These are phyloP conservation scores for Metschnikowia dekortorum DNA, from an alignment of 805 yeast genomes.

Conservation along the genomic window DNA sequence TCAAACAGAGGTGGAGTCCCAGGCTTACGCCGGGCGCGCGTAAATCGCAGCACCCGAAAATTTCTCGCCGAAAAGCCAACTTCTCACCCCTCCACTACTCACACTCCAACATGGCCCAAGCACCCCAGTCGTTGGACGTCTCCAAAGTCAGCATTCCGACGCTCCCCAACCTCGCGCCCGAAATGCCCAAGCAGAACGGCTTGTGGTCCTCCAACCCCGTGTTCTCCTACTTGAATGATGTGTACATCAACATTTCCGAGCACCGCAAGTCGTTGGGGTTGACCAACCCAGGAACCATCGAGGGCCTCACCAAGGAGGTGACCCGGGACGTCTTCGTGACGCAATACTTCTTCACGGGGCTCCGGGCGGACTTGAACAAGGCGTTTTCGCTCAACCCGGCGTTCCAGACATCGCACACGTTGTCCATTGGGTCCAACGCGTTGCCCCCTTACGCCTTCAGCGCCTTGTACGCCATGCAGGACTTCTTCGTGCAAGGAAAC, in stretches of 20 bases:
- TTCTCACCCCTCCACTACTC: neutral
- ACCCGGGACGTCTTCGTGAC: slow-evolving; percentile 86
- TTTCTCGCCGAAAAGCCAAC: neutral
- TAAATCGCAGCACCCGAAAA: slow-evolving; percentile 2
- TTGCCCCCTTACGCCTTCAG: slow-evolving; percentile 89
- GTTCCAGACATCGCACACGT: slow-evolving; percentile 94
- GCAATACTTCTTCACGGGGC: slow-evolving; percentile 89
- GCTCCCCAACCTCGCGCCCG: slow-evolving; percentile 52
- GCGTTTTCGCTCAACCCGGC: slow-evolving; percentile 87
- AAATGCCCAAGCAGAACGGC: slow-evolving; percentile 48
- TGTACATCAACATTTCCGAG: slow-evolving; percentile 63
- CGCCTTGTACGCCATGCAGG: slow-evolving; percentile 84
- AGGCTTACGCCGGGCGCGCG: neutral
- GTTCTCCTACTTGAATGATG: slow-evolving; percentile 72
- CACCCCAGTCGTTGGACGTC: slow-evolving; percentile 42
- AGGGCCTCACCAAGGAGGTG: slow-evolving; percentile 89
- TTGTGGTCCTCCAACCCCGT: slow-evolving; percentile 84
- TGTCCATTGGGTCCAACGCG: slow-evolving; percentile 78
- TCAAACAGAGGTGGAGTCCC: too few species aligned
- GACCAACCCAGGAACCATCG: slow-evolving; percentile 91
- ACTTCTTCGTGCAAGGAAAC: slow-evolving; percentile 84
- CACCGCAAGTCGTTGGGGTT: slow-evolving; percentile 82
- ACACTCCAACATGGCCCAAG: slow-evolving; percentile 13
- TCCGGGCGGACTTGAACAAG: slow-evolving; percentile 94
- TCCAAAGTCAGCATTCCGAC: slow-evolving; percentile 55